Evolutionary conservation across 2,329 filamentous ascomycete species (phyloP), one percentile per base, ranked within the genome.

Genomic region (Leptographium radiaticola): DNA sequence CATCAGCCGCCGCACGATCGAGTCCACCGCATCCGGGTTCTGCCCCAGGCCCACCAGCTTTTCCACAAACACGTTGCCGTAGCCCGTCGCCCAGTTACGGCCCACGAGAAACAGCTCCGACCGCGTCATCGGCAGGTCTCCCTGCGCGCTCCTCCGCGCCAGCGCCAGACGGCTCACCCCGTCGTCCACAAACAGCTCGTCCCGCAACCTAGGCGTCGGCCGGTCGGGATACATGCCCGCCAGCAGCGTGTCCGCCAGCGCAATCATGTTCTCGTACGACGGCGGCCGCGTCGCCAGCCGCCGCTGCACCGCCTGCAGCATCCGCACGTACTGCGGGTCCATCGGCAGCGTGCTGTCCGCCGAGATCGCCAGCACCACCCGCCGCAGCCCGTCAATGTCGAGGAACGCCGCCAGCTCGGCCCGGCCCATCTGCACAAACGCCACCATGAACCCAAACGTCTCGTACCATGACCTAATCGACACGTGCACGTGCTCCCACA

Each of bases 381-480:
- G 80, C 43, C 70, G 63, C 20, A 90, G 69, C 60, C 81, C 86
- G 30, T 79, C 75, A 36, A 75, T 70, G 12, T 80, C 75, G 30
- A 90, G 70, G 30, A 89, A 70, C 7, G 76, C 63, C 2, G 71
- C 70, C 20, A 77, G 72, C 64, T 88, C 83, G 6, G 72, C 65
- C 4, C 71, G 67, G 1, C 85, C 84, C 53, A 87, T 67, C 47
- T 70, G 72, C 15, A 81, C 80, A 62, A 90, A 84, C n/a, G 71
- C 71, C n/a, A 77, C 63, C 57, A 90, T 71, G n/a, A 86, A 75
- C 13, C 77, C 76, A 63, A 91, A 91, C 55, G 84, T 84, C 61
- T 91, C 86, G 44, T 83, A 79, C 87, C 87, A 93, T 4, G 85
- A 77, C 54, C 82, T 78, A 33, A 80, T 70, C 47, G 76, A 71